phyloP scores from a whole-genome alignment of 2,329 filamentous ascomycete genomes.

The Didymellaceae sp. region DNA sequence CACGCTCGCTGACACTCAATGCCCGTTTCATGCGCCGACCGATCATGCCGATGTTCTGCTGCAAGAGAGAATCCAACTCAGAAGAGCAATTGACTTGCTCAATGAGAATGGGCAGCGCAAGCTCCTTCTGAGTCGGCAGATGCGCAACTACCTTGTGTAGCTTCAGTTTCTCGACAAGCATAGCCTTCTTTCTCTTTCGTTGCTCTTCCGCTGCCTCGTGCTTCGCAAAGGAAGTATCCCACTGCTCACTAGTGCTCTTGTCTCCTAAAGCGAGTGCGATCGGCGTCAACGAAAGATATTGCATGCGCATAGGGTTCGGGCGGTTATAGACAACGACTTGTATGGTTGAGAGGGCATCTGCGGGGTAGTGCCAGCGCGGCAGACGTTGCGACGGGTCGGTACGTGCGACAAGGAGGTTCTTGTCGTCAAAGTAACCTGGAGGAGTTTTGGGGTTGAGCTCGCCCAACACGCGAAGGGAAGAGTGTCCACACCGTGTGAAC shows the following conservation, averaged over 20 bases:
- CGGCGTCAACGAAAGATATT: conserved; percentile 90
- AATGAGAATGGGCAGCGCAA: conserved; percentile 78
- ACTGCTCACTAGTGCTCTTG: conserved; percentile 59
- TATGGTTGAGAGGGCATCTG: conserved; percentile 71
- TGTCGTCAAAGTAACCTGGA: conserved; percentile 63
- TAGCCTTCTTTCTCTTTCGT: conserved; percentile 66
- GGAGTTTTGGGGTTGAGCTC: conserved; percentile 70
- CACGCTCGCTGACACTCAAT: conserved; percentile 90
- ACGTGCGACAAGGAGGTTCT: conserved; percentile 71
- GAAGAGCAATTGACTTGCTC: conserved; percentile 96
- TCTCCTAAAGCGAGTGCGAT: conserved; percentile 81
- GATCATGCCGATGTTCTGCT: conserved; percentile 87
- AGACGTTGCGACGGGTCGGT: conserved; percentile 58
- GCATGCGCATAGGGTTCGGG: conserved; percentile 86
- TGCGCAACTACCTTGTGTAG: conserved; percentile 84
- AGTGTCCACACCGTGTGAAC: conserved; percentile 82
- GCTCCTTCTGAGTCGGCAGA: conserved; percentile 79
- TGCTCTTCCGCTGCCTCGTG: conserved; percentile 75
- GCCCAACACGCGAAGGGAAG: conserved; percentile 84
- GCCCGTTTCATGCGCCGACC: conserved; percentile 81
- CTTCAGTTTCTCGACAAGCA: conserved; percentile 83
- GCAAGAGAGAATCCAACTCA: conserved; percentile 83
- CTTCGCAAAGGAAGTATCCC: conserved; percentile 53
- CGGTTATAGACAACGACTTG: conserved; percentile 91
- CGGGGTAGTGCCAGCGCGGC: conserved; percentile 75